Evolutionary conservation across 495 filamentous ascomycete genomes (phyloP).

Genomic region (Margaritispora aquatica): DNA sequence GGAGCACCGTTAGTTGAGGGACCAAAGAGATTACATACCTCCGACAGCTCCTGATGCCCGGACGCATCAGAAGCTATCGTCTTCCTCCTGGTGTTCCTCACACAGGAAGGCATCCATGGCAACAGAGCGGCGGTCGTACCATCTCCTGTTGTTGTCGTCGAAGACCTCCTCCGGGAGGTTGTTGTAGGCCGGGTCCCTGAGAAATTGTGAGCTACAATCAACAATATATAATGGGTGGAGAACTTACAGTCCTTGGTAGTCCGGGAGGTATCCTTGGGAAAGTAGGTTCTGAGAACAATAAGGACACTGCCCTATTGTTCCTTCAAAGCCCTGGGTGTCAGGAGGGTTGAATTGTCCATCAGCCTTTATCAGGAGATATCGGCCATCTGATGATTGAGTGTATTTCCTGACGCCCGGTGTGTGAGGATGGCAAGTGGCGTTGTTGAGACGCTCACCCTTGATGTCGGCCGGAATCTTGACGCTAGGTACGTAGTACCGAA

Average conservation of each 20-base stretch:
- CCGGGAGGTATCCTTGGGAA: background rate
- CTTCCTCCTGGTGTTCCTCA: background rate
- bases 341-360: background rate
- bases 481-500: background rate
- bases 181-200: background rate
- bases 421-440: background rate
- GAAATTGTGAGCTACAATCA: background rate
- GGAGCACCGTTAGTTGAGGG: background rate
- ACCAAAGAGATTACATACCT: background rate
- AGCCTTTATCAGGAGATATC: background rate
- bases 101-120: background rate
- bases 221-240: too few species aligned
- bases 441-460: background rate
- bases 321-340: background rate
- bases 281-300: background rate
- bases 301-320: background rate
- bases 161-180: background rate
- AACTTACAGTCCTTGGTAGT: background rate
- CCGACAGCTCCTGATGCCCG: background rate
- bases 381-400: background rate
- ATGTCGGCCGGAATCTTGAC: background rate
- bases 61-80: background rate
- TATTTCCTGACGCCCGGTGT: background rate
- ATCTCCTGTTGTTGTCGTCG: background rate
- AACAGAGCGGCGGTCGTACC: background rate